phyloP scores from a whole-genome alignment of 2,329 filamentous ascomycete species.

The Pseudogymnoascus sp. region DNA sequence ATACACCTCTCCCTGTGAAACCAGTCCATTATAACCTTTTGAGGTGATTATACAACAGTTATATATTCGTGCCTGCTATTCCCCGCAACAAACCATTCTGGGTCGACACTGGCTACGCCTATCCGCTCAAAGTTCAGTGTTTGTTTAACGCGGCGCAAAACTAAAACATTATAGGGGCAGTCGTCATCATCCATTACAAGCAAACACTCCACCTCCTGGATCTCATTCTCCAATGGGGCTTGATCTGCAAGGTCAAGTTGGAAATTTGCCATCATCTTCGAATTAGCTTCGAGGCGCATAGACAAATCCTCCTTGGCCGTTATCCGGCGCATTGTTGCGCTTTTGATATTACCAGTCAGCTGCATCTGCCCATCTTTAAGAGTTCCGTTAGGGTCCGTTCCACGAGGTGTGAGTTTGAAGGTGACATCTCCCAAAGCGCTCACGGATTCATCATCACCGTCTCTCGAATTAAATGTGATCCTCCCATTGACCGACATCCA shows the following conservation, averaged over 20 bases:
- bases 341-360: constrained; percentile 9
- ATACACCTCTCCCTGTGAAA: too few species aligned
- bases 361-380: constrained; percentile 10
- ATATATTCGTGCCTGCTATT: constrained; percentile 9
- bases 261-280: not conserved
- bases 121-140: constrained; percentile 12
- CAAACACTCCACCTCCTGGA: constrained; percentile 10
- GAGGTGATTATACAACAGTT: constrained; percentile 4
- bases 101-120: constrained; percentile 10
- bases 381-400: constrained; percentile 9
- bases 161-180: constrained; percentile 5
- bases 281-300: not conserved
- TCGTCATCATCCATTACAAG: constrained; percentile 3
- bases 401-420: constrained; percentile 8
- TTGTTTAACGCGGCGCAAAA: constrained; percentile 8
- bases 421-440: constrained; percentile 8
- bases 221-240: not conserved
- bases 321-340: constrained; percentile 3
- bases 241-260: constrained; percentile 8
- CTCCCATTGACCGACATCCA: constrained; percentile 11
- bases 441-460: not conserved
- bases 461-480: constrained; percentile 3
- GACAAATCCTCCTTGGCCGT: not conserved
- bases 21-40: too few species aligned
- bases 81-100: constrained; percentile 10